Evolutionary conservation across 2,329 filamentous ascomycete species (phyloP).

Genomic region (Coniosporium tulheliwenetii): DNA sequence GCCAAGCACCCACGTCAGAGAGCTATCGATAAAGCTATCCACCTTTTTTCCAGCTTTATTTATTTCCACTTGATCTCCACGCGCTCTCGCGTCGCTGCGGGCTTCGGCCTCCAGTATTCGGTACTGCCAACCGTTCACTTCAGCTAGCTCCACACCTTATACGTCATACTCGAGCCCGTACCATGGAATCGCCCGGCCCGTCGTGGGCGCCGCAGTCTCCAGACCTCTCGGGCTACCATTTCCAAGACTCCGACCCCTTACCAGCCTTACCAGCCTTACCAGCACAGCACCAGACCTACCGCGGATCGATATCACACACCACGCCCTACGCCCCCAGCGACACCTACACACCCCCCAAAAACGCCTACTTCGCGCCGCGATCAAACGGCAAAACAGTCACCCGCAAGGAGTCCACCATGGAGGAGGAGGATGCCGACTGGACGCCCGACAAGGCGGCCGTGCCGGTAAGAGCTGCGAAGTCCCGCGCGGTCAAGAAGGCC

Average conservation of each 20-base stretch:
- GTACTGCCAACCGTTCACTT: background rate
- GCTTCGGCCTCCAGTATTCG: too few species aligned
- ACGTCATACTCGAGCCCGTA: background rate
- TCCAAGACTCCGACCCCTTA: constrained; percentile 19
- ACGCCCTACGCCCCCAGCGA: constrained; percentile 7
- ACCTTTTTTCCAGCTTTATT: too few species aligned
- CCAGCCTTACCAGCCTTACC: constrained; percentile 18
- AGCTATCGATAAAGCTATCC: too few species aligned
- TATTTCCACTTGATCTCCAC: too few species aligned
- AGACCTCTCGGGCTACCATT: constrained; percentile 32
- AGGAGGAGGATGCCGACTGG: background rate
- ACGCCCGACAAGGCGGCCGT: background rate
- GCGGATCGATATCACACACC: constrained; percentile 17
- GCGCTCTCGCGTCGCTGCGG: too few species aligned
- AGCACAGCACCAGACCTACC: constrained; percentile 13
- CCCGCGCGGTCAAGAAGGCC: constrained; percentile 8
- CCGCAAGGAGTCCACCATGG: constrained; percentile 1
- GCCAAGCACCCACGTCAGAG: too few species aligned
- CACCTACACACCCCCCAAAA: constrained; percentile 7
- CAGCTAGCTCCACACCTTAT: background rate
- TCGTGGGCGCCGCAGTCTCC: constrained; percentile 25
- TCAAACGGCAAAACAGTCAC: constrained; percentile 2
- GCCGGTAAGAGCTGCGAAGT: constrained; percentile 1
- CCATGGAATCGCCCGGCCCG: background rate
- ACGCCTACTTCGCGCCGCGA: constrained; percentile 6